Evolutionary conservation across 2,329 filamentous ascomycete species (phyloP), one percentile per base, ranked within the genome.

Genomic region (Pyricularia sp.): DNA sequence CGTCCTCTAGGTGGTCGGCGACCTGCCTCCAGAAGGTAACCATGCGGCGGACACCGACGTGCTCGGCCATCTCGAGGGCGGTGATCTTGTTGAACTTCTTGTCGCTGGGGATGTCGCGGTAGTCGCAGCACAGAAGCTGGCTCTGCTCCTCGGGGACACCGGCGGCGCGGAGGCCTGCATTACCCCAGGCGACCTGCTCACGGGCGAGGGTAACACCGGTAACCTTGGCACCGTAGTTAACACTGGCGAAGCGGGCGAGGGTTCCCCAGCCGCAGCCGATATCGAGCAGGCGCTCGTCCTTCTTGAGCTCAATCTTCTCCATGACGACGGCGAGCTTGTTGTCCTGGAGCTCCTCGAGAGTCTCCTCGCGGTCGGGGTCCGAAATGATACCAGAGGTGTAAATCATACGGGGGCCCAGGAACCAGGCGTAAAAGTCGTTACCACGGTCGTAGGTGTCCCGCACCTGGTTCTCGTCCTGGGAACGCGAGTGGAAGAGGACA

Each of bases 191-290:
- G 71, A 94, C 97, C 83, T 97, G 94, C 83, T 99, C 97, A 78
- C 92, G 91, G 73, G 93, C 95, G 69, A 98, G 91, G 71, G 95
- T 98, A 78, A 98, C 87, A 84, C 95, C 95, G 33, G 91, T 94
- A 70, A 88, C 89, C 68, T 90, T 83, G 69, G 90, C 91, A 74
- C 92, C 93, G 78, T 96, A 97, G 86, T 97, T 93, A 79, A 92
- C 90, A 73, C 90, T 94, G 74, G 95, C 95, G 77, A 94, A 98
- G 77, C 93, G 93, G 77, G 93, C 91, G 70, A 99, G 90, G 42
- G 95, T 98, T 76, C 95, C 95, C 95, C 95, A 99, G 74, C 95
- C 95, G 78, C 94, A 98, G 77, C 95, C 95, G 77, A 99, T 96
- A 76, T 98, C 95, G 70, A 98, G 90, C 81, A 98, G 82, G 68